A percentile compares a stretch with the other conserved stretches of the same genome.
These are phyloP conservation scores for Gentiana straminea DNA, from an alignment of 257 asterid genomes.

Conservation along the genomic window DNA sequence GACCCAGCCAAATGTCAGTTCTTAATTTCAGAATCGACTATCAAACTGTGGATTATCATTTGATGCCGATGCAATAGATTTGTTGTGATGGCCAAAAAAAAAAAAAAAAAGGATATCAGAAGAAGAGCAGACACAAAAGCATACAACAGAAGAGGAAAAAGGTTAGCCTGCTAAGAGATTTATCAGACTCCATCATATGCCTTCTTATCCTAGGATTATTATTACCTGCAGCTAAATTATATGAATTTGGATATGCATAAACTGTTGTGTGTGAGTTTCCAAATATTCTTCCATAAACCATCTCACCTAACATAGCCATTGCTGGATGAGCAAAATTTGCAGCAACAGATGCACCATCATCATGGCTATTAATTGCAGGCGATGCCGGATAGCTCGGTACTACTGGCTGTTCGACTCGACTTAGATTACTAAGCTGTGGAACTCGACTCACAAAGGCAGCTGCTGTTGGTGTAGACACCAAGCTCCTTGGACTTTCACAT, in stretches of 20 bases:
- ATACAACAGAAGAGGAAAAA: constrained; percentile 5
- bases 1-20: no score
- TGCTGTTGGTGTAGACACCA: constrained; percentile 9
- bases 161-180: background rate
- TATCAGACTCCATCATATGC: constrained; percentile 1
- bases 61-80: no score
- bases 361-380: constrained; percentile 6
- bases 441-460: constrained; percentile 6
- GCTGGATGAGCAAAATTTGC: constrained; percentile 21
- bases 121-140: background rate
- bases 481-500: constrained; percentile 8
- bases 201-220: constrained; percentile 34
- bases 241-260: constrained; percentile 43
- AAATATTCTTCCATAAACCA: constrained; percentile 41
- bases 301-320: constrained; percentile 53
- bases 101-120: background rate
- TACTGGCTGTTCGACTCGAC: constrained; percentile 11
- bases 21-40: no score
- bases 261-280: constrained; percentile 39
- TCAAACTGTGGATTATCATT: no score
- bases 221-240: constrained; percentile 22
- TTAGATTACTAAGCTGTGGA: constrained; percentile 23
- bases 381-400: constrained; percentile 5
- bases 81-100: no score
- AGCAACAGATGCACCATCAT: constrained; percentile 13